Evolutionary conservation across 2,329 filamentous ascomycete species (phyloP), one percentile per base, ranked within the genome.

Genomic region (Nemania sp.): DNA sequence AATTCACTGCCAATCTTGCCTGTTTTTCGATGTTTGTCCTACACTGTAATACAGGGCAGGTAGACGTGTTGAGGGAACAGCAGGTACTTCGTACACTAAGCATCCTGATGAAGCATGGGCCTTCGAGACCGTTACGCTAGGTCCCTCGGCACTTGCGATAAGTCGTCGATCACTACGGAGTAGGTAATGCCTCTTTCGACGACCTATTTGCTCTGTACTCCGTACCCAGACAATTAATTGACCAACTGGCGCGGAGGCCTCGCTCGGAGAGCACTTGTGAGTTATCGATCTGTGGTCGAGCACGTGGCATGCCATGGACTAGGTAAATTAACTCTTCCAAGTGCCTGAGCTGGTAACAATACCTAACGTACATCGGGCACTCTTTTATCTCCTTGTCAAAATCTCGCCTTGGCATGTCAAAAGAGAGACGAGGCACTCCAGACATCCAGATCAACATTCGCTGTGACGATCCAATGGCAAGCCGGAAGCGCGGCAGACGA

Each of bases 91-190:
- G n/a, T n/a, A n/a, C n/a, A n/a, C n/a, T n/a, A n/a, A n/a, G n/a
- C n/a, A 52, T 17, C 34, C 4, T 37, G 34, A 15, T 5, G 9
- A 14, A 26, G 20, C 37, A 41, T 41, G 34, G n/a, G n/a, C n/a
- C n/a, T n/a, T n/a, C n/a, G n/a, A n/a, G 33, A 24, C 26, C n/a
- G 34, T 42, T 49, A 22, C 30, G 8, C 49, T 31, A 34, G n/a
- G 22, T 12, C n/a, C 30, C 33, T 26, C 52, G 52, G 52, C 52
- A 54, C 36, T 54, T 54, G 33, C 17, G 22, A 49, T 49, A 30
- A 28, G 19, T 41, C 15, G 45, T 54, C 39, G 45, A 49, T 33
- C 31, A 49, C 36, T 12, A 19, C 22, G 22, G 40, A 43, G n/a
- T n/a, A n/a, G n/a, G n/a, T n/a, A n/a, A n/a, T 47, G 24, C 52